Evolutionary conservation across 2,329 filamentous ascomycete genomes (phyloP).

Genomic region (Phaeosphaeriaceae sp.): DNA sequence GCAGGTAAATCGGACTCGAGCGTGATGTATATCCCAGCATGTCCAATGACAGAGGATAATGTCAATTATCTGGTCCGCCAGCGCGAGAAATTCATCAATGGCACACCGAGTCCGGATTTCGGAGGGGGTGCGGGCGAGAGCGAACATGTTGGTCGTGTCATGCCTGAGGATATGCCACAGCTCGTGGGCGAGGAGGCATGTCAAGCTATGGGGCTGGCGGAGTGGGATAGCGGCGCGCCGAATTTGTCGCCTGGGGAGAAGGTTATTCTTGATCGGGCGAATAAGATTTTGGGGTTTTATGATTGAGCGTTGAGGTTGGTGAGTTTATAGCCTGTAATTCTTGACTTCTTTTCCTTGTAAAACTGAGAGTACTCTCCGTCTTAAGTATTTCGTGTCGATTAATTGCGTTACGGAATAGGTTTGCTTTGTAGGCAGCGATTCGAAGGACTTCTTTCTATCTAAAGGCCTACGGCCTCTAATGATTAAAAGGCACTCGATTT

Average conservation of each 20-base stretch:
- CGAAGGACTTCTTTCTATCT: too few species aligned
- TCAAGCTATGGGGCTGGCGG: conserved; percentile 62
- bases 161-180: conserved; percentile 46
- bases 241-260: conserved; percentile 60
- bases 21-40: conserved; percentile 88
- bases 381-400: too few species aligned
- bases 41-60: conserved; percentile 78
- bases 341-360: too few species aligned
- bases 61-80: conserved; percentile 74
- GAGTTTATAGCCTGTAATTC: too few species aligned
- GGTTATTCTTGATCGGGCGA: conserved; percentile 59
- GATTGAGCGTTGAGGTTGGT: neutral
- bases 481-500: too few species aligned
- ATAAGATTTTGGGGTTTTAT: conserved; percentile 61
- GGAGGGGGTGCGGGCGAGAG: conserved; percentile 69
- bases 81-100: conserved; percentile 72
- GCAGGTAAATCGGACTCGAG: conserved; percentile 75
- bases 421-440: too few species aligned
- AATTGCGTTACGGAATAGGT: too few species aligned
- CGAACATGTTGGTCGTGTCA: conserved; percentile 53
- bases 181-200: conserved; percentile 57
- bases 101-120: conserved; percentile 59
- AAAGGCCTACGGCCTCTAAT: too few species aligned
- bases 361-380: too few species aligned
- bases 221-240: conserved; percentile 57